Conservation (phyloP, 2,329 filamentous ascomycete genomes). For the Scytalidium lignicola region DNA sequence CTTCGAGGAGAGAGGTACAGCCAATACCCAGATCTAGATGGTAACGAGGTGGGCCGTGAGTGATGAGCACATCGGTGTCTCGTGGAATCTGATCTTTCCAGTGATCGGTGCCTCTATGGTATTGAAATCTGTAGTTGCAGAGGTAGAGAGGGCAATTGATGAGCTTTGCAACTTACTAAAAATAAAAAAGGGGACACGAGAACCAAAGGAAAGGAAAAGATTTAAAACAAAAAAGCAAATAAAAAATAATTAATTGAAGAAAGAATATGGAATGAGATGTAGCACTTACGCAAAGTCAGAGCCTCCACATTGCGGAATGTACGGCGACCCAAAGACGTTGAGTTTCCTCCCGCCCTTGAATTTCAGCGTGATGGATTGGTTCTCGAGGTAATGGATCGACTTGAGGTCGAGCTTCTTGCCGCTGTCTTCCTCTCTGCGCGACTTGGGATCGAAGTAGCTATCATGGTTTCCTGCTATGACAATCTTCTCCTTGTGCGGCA, state of each 20-base stretch:
- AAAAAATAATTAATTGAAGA: no score
- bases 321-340: constrained; percentile 74
- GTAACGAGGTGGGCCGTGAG: constrained; percentile 58
- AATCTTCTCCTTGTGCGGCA: constrained; percentile 76
- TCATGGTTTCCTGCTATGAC: constrained; percentile 88
- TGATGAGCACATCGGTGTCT: constrained; percentile 58
- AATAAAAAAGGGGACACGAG: not conserved
- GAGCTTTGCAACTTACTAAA: not conserved
- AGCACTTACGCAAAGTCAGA: constrained; percentile 53
- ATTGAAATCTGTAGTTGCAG: constrained; percentile 46
- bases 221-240: no score
- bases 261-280: not conserved
- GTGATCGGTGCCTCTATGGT: constrained; percentile 48
- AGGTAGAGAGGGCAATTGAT: constrained; percentile 8
- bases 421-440: constrained; percentile 52
- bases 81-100: constrained; percentile 56
- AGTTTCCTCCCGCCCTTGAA: constrained; percentile 56
- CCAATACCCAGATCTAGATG: constrained; percentile 50
- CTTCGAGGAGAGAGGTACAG: constrained; percentile 51
- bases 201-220: not conserved
- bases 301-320: constrained; percentile 72
- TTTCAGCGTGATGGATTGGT: constrained; percentile 56
- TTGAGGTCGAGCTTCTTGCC: constrained; percentile 58
- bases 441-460: constrained; percentile 69
- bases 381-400: constrained; percentile 70